Evolutionary conservation across 305 asterid species (phyloP).

Genomic region (Caryopteris hybrid): DNA sequence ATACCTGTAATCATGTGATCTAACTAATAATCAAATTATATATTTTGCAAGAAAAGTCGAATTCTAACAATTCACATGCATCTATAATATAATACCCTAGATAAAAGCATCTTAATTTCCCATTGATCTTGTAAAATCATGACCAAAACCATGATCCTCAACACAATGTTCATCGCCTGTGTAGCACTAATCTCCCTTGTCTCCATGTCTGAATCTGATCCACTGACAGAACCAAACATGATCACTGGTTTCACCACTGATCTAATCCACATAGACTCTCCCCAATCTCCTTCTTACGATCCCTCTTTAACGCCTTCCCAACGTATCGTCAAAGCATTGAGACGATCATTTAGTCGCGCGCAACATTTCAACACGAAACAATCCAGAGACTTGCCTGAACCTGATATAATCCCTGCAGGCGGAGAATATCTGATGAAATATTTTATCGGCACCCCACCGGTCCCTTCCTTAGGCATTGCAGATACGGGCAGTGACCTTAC

Average conservation of each 20-base stretch:
- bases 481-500: constrained; percentile 45
- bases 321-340: constrained; percentile 19
- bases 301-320: constrained; percentile 14
- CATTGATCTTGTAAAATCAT: background rate
- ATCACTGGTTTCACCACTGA: constrained; percentile 26
- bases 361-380: background rate
- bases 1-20: too few relatives aligned
- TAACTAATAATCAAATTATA: too few relatives aligned
- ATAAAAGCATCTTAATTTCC: background rate
- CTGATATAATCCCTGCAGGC: background rate
- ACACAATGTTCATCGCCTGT: background rate
- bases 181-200: background rate
- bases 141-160: background rate
- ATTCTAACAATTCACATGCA: too few relatives aligned
- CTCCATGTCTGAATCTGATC: background rate
- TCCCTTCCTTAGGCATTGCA: constrained; percentile 25
- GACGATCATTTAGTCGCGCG: constrained; percentile 25
- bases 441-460: constrained; percentile 40
- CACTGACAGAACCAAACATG: background rate
- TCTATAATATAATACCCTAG: too few relatives aligned
- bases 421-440: constrained; percentile 40
- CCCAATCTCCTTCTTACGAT: constrained; percentile 25
- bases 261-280: constrained; percentile 48
- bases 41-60: background rate
- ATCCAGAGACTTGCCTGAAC: background rate